Conservation (phyloP, 2,329 filamentous ascomycete genomes). For the Penicillium expansum region DNA sequence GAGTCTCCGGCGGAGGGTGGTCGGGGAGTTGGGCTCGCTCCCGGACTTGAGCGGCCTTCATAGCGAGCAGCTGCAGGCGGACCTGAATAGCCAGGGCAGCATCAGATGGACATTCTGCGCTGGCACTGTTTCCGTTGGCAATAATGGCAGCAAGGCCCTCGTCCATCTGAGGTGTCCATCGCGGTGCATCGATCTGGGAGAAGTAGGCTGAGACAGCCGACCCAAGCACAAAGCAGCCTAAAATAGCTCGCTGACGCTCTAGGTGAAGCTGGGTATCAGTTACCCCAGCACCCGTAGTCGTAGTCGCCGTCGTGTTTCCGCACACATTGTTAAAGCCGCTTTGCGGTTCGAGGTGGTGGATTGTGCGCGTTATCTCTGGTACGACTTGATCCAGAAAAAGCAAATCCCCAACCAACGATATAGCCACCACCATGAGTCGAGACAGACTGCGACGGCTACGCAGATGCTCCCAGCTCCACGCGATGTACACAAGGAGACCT, state of each 20-base stretch:
- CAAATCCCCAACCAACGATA: not conserved
- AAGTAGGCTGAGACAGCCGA: not conserved
- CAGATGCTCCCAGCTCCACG: not conserved
- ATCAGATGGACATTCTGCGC: not conserved
- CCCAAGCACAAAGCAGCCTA: not conserved
- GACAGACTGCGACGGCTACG: not conserved
- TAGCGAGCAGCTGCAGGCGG: not conserved
- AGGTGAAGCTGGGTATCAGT: not conserved
- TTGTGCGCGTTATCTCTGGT: not conserved
- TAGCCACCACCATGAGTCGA: not conserved
- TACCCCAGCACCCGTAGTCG: not conserved
- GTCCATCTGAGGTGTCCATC: not conserved
- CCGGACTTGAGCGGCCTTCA: not conserved
- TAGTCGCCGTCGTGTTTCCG: not conserved
- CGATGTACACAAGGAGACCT: not conserved
- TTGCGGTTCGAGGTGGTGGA: not conserved
- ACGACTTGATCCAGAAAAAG: not conserved
- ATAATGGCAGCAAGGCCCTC: not conserved
- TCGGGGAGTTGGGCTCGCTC: not conserved
- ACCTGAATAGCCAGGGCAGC: not conserved
- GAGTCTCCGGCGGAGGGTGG: not conserved
- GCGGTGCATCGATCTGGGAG: not conserved
- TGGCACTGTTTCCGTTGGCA: not conserved
- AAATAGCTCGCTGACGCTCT: not conserved
- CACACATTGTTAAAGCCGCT: not conserved